Base-by-base conservation (phyloP, 495 filamentous ascomycete species). In the Bombardia bombarda region DNA sequence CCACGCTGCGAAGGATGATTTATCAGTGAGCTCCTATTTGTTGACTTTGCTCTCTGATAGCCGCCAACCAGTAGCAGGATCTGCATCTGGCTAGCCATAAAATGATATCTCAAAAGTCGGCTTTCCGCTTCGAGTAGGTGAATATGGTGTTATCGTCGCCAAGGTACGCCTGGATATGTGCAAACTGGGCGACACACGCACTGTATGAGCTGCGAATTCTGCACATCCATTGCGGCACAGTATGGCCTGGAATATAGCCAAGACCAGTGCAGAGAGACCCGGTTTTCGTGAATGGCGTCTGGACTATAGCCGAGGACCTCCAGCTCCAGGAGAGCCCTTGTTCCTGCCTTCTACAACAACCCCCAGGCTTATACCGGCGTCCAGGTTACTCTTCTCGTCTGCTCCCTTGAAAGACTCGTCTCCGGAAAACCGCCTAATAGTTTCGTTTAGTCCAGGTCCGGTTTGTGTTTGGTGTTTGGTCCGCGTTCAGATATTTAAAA, bases 381-480 rank as follows among this genome's bases (percentile, higher is more conserved):
- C 56, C 14, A 59, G 31, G 9, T 17, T 49, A 28, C 48, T 44
- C 21, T 39, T 25, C 10, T 46, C 34, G 1, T 28, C 34, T n/a
- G 28, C 31, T 12, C 25, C 36, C 33, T 44, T 17, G 32, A 87
- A 88, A 1, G 72, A 72, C 56, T 90, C 85, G 49, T 90, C 85
- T 7, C 85, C 84, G 28, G 74, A 76, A 45, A 90, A 88, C 50
- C 75, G 75, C 84, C 83, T 87, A 43, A n/a, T n/a, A n/a, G n/a
- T n/a, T n/a, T n/a, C n/a, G n/a, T n/a, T n/a, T n/a, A n/a, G n/a
- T n/a, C n/a, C n/a, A n/a, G n/a, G n/a, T n/a, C 18, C 12, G 19
- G 4, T 12, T 24, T 47, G 4, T 43, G 18, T 24, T 40, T 24
- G 18, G 21, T 3, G 21, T 17, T n/a, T 17, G 16, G 17, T 37